Evolutionary conservation across 2,329 filamentous ascomycete genomes (phyloP).

Genomic region (Hypoxylon sp.): DNA sequence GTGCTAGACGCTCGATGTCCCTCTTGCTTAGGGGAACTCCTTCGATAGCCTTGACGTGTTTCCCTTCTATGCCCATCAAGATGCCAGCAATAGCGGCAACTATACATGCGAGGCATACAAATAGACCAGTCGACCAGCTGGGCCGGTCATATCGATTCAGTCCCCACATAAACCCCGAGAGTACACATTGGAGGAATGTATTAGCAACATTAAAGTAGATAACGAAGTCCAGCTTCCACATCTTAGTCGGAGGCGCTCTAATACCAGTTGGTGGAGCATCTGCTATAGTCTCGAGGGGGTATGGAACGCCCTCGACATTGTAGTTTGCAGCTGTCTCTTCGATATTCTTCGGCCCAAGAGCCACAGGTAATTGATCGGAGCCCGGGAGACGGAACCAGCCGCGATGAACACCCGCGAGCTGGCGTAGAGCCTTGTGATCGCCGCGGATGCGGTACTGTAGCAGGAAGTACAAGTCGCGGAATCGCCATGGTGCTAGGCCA

Average conservation of each 20-base stretch:
- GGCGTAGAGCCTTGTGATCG: constrained; percentile 71
- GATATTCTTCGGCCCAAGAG: constrained; percentile 68
- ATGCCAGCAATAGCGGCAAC: constrained; percentile 78
- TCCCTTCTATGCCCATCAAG: constrained; percentile 80
- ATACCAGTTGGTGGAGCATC: constrained; percentile 78
- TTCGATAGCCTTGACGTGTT: constrained; percentile 78
- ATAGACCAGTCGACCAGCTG: constrained; percentile 83
- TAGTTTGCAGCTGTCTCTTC: constrained; percentile 57
- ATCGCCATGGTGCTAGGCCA: constrained; percentile 86
- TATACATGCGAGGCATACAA: constrained; percentile 80
- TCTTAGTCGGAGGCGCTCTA: constrained; percentile 74
- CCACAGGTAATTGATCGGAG: constrained; percentile 70
- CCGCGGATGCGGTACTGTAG: constrained; percentile 72
- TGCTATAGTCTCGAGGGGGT: constrained; percentile 74
- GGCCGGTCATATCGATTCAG: constrained; percentile 81
- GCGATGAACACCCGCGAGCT: constrained; percentile 80
- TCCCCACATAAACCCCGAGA: constrained; percentile 88
- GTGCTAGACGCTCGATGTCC: constrained; percentile 65
- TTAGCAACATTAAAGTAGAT: constrained; percentile 85
- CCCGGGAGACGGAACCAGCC: constrained; percentile 82
- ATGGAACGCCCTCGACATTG: constrained; percentile 68
- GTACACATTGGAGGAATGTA: constrained; percentile 80
- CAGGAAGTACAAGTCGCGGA: constrained; percentile 83
- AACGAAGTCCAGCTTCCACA: constrained; percentile 85
- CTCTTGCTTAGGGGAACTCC: constrained; percentile 74